phyloP scores from a whole-genome alignment of 331 rosid species.

The Saraca asoca region DNA sequence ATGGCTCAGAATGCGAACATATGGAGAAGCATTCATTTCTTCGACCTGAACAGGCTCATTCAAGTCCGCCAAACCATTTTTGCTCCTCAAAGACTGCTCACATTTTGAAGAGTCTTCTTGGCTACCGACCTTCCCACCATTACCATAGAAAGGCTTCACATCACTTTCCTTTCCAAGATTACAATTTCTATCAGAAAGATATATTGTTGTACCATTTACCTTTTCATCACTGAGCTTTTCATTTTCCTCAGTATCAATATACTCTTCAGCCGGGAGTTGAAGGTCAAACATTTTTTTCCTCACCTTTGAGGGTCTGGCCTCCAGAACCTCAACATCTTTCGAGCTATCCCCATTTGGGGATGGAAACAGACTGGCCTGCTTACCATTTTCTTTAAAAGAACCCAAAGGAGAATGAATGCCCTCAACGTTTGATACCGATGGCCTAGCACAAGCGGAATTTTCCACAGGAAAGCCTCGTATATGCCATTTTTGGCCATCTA shows the following conservation, averaged over 20 bases:
- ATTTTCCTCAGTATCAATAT: constrained; percentile 80
- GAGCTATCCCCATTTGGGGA: constrained; percentile 61
- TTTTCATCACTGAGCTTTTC: constrained; percentile 69
- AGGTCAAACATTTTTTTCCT: constrained; percentile 85
- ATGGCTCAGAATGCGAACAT: constrained; percentile 38
- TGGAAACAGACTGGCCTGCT: constrained; percentile 50
- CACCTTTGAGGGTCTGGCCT: constrained; percentile 73
- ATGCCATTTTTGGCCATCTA: constrained; percentile 64
- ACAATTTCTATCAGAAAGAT: constrained; percentile 45
- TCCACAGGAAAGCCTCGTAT: constrained; percentile 51
- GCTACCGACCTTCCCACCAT: constrained; percentile 46
- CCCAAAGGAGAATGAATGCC: constrained; percentile 67
- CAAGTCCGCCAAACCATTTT: constrained; percentile 77
- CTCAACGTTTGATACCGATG: constrained; percentile 57
- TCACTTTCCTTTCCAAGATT: constrained; percentile 43
- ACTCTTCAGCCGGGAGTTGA: constrained; percentile 86
- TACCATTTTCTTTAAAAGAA: constrained; percentile 56
- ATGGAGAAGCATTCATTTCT: constrained; percentile 59
- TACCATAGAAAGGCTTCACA: constrained; percentile 40
- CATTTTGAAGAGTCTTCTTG: constrained; percentile 53
- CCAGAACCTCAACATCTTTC: constrained; percentile 70
- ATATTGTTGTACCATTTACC: constrained; percentile 41
- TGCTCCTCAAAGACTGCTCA: constrained; percentile 44
- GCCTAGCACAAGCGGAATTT: constrained; percentile 53
- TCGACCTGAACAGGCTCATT: constrained; percentile 78